These are phyloP conservation scores for Daldinia sp. DNA, from an alignment of 2,329 filamentous ascomycete genomes.

Conservation along the genomic window DNA sequence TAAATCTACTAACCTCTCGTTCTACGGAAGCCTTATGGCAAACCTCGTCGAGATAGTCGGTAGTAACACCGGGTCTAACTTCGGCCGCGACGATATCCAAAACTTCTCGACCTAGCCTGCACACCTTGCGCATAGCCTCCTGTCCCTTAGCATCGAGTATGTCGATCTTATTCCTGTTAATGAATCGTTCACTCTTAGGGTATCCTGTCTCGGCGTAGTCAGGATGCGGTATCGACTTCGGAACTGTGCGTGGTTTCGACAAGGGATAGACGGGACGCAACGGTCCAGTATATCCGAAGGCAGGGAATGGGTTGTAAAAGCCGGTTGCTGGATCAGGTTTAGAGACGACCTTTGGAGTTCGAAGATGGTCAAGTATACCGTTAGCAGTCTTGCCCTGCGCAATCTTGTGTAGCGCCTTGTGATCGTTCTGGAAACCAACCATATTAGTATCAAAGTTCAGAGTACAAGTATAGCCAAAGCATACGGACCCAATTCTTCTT, in stretches of 20 bases:
- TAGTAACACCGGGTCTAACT: constrained; percentile 89
- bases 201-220: constrained; percentile 90
- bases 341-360: constrained; percentile 85
- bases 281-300: constrained; percentile 81
- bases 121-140: constrained; percentile 92
- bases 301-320: constrained; percentile 90
- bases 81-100: constrained; percentile 89
- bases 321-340: constrained; percentile 91
- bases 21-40: constrained; percentile 96
- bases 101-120: constrained; percentile 85
- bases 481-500: constrained; percentile 93
- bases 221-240: constrained; percentile 81
- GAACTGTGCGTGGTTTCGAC: constrained; percentile 75
- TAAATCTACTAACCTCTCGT: constrained; percentile 74
- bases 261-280: constrained; percentile 89
- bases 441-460: constrained; percentile 17
- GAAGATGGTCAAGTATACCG: constrained; percentile 76
- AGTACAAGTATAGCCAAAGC: constrained; percentile 14
- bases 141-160: constrained; percentile 82
- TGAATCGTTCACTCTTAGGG: constrained; percentile 66
- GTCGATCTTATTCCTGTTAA: constrained; percentile 81
- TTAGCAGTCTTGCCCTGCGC: constrained; percentile 58
- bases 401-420: constrained; percentile 86
- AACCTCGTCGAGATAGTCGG: constrained; percentile 92
- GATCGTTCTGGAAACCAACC: constrained; percentile 66